phyloP scores from a whole-genome alignment of 2,329 filamentous ascomycete species.

The Endocalyx cinctus region DNA sequence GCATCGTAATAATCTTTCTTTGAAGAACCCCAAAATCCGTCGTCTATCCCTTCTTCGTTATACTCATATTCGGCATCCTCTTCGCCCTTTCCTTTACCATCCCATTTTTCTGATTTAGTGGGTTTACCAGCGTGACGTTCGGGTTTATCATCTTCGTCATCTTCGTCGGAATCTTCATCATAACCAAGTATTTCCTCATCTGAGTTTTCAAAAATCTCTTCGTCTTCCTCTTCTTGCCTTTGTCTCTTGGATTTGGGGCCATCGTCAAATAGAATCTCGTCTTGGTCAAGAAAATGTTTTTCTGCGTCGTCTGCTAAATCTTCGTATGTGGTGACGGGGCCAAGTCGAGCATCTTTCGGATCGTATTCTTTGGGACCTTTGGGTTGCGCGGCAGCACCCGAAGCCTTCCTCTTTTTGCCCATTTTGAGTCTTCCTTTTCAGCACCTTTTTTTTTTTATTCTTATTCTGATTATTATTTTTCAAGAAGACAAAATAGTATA shows the following conservation, averaged over 20 bases:
- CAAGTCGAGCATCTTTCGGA: constrained; percentile 56
- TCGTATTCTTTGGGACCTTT: constrained; percentile 52
- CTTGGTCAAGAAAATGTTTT: constrained; percentile 82
- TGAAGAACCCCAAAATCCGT: constrained; percentile 80
- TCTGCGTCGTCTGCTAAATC: constrained; percentile 93
- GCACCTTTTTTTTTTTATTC: neutral
- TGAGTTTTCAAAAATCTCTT: constrained; percentile 53
- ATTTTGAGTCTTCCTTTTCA: constrained; percentile 32
- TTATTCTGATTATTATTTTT: too few relatives aligned
- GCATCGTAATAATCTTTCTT: constrained; percentile 92
- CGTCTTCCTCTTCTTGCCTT: constrained; percentile 65
- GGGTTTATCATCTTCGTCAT: constrained; percentile 27
- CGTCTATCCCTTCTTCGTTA: constrained; percentile 48
- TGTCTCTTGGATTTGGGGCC: constrained; percentile 72
- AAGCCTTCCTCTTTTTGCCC: constrained; percentile 69
- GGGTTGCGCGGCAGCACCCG: constrained; percentile 39
- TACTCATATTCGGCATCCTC: constrained; percentile 31
- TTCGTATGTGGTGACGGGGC: constrained; percentile 60
- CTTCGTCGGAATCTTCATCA: constrained; percentile 38
- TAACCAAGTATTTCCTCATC: constrained; percentile 58
- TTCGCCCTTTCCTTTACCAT: neutral
- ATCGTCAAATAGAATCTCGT: constrained; percentile 83
- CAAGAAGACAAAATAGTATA: too few relatives aligned
- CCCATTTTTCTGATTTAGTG: constrained; percentile 16
- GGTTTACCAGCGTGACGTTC: too few relatives aligned